These are phyloP conservation scores for Stevia rebaudiana DNA, from an alignment of 140 eudicot genomes.

Conservation along the genomic window DNA sequence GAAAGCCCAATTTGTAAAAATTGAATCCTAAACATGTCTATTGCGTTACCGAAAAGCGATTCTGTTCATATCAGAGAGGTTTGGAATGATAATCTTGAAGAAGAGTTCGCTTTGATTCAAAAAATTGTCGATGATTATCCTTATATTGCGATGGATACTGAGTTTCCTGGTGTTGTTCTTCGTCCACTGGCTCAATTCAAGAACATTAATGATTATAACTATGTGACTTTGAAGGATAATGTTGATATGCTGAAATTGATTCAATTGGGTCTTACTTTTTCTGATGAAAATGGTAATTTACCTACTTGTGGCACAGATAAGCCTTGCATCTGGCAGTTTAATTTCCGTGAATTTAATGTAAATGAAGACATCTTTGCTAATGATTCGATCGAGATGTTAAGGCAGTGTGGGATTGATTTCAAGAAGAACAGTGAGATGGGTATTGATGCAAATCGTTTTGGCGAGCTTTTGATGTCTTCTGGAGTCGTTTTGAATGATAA, in stretches of 20 bases:
- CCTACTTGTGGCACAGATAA: slow-evolving; percentile 58
- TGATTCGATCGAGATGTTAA: slow-evolving; percentile 60
- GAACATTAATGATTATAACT: slow-evolving; percentile 57
- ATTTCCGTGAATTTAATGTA: slow-evolving; percentile 55
- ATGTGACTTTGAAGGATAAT: slow-evolving; percentile 64
- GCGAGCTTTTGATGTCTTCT: slow-evolving; percentile 68
- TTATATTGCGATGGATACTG: slow-evolving; percentile 61
- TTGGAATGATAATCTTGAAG: slow-evolving; percentile 57
- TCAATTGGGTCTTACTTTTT: slow-evolving; percentile 62
- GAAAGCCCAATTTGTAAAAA: slow-evolving; percentile 19
- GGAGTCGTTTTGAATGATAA: slow-evolving; percentile 56
- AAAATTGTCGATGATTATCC: slow-evolving; percentile 54
- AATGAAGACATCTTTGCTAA: slow-evolving; percentile 55
- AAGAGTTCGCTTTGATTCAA: slow-evolving; percentile 52
- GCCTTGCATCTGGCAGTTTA: slow-evolving; percentile 65
- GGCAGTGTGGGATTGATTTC: slow-evolving; percentile 64
- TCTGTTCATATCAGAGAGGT: slow-evolving; percentile 57
- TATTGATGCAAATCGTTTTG: slow-evolving; percentile 55
- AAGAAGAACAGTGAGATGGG: slow-evolving; percentile 61
- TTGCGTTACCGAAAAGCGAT: slow-evolving; percentile 33
- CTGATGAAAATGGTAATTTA: slow-evolving; percentile 53
- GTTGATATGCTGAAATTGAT: slow-evolving; percentile 70
- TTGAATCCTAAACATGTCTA: slow-evolving; percentile 37
- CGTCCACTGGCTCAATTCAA: slow-evolving; percentile 57
- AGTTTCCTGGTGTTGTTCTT: slow-evolving; percentile 68